Conservation (phyloP, 305 asterid species). For the Euphrasia arctica region DNA sequence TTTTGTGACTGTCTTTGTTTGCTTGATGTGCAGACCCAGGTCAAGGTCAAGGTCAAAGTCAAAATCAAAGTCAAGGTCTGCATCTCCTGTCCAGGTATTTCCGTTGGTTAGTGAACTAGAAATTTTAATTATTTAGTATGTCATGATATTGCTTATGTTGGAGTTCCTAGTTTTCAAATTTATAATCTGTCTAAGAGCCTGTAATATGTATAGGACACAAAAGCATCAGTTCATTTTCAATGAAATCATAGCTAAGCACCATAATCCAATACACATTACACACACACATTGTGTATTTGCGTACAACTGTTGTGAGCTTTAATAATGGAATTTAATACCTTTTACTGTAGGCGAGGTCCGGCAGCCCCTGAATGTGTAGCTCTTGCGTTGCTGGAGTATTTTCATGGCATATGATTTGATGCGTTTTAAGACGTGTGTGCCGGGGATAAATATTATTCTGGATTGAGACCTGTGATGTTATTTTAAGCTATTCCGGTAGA, state of each 20-base stretch:
- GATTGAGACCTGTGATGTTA: background rate
- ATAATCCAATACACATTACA: too few species aligned
- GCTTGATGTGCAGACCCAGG: conserved; percentile 32
- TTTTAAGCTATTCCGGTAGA: background rate
- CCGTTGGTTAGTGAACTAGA: background rate
- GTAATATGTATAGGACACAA: too few species aligned
- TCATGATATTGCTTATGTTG: too few species aligned
- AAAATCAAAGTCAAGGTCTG: conserved; percentile 46
- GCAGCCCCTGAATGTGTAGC: conserved; percentile 30
- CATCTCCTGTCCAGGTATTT: conserved; percentile 67
- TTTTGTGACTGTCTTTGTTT: background rate
- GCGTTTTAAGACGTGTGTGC: background rate
- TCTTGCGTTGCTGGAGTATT: too few species aligned
- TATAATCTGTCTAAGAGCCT: too few species aligned
- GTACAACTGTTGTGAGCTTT: background rate
- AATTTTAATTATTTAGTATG: background rate
- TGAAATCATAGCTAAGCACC: too few species aligned
- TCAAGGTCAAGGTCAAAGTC: conserved; percentile 47
- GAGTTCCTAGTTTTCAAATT: background rate
- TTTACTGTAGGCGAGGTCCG: conserved; percentile 46
- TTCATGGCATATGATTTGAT: background rate
- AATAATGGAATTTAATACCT: background rate
- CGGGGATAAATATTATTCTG: background rate
- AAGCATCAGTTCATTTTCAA: too few species aligned
- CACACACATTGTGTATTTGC: too few species aligned